Percentiles rank a stretch among this genome's conserved stretches.
phyloP scores from a whole-genome alignment of 495 filamentous ascomycete genomes.

The Neurospora sp. region DNA sequence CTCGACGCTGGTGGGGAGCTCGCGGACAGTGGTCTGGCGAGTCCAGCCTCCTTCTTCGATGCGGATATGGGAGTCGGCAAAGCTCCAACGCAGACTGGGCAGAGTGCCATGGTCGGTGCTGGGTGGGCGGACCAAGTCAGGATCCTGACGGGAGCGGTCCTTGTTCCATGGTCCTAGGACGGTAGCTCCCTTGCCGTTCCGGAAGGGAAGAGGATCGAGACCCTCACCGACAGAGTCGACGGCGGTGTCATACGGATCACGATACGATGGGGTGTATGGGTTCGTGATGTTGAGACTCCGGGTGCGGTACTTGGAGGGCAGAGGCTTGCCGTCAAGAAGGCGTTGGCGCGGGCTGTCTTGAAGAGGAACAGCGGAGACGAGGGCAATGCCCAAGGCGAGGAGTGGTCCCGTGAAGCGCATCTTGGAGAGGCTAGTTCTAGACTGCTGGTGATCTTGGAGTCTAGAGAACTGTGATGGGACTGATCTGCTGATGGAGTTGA shows the following conservation, averaged over 20 bases:
- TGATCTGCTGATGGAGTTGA: neutral
- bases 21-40: slow-evolving; percentile 53
- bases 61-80: slow-evolving; percentile 55
- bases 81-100: slow-evolving; percentile 57
- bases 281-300: slow-evolving; percentile 16
- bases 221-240: slow-evolving; percentile 48
- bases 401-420: slow-evolving; percentile 24
- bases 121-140: slow-evolving; percentile 54
- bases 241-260: slow-evolving; percentile 34
- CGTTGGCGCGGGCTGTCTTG: slow-evolving; percentile 43
- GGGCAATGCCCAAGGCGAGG: slow-evolving; percentile 21
- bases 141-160: slow-evolving; percentile 51
- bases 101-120: slow-evolving; percentile 55
- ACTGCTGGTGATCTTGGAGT: neutral
- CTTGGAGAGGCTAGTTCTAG: slow-evolving; percentile 2
- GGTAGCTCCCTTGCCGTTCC: slow-evolving; percentile 52
- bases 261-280: slow-evolving; percentile 36
- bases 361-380: slow-evolving; percentile 32
- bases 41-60: slow-evolving; percentile 66
- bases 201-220: slow-evolving; percentile 52
- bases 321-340: slow-evolving; percentile 34
- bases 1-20: slow-evolving; percentile 48
- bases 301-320: slow-evolving; percentile 32
- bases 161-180: slow-evolving; percentile 57
- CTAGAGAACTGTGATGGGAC: neutral